phyloP scores from a whole-genome alignment of 441 rosid genomes.

The Cnidoscolus chayamansa region DNA sequence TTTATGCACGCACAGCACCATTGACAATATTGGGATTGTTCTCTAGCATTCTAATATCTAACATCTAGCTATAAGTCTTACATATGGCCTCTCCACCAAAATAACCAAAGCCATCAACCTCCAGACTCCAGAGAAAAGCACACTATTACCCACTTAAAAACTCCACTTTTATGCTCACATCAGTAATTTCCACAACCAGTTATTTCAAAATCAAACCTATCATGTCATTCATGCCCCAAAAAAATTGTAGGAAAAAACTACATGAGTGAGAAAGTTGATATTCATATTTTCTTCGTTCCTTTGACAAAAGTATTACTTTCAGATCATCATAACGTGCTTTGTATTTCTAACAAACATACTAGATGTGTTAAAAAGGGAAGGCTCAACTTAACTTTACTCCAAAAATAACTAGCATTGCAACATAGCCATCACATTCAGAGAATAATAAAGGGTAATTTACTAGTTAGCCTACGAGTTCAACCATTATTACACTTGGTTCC shows the following conservation, averaged over 20 bases:
- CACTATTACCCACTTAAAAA: background rate
- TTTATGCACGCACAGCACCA: background rate
- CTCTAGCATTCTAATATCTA: background rate
- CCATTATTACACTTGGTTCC: too few relatives aligned
- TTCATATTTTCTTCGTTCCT: too few relatives aligned
- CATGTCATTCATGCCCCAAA: too few relatives aligned
- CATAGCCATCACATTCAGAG: background rate
- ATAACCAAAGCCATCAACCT: background rate
- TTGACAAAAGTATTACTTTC: too few relatives aligned
- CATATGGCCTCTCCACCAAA: background rate
- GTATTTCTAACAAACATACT: too few relatives aligned
- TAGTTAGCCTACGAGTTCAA: too few relatives aligned
- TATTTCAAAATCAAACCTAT: too few relatives aligned
- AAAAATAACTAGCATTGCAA: background rate
- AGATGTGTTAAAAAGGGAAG: background rate
- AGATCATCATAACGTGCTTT: too few relatives aligned
- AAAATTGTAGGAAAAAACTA: too few relatives aligned
- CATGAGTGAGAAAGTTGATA: too few relatives aligned
- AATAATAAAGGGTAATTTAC: background rate
- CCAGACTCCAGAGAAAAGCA: background rate
- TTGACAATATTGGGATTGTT: background rate
- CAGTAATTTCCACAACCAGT: background rate
- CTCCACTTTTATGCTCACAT: background rate
- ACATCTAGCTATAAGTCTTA: background rate
- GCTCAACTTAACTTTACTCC: background rate